Base-by-base conservation (phyloP, 306 rosid species). In the Bauhinia variegata region DNA sequence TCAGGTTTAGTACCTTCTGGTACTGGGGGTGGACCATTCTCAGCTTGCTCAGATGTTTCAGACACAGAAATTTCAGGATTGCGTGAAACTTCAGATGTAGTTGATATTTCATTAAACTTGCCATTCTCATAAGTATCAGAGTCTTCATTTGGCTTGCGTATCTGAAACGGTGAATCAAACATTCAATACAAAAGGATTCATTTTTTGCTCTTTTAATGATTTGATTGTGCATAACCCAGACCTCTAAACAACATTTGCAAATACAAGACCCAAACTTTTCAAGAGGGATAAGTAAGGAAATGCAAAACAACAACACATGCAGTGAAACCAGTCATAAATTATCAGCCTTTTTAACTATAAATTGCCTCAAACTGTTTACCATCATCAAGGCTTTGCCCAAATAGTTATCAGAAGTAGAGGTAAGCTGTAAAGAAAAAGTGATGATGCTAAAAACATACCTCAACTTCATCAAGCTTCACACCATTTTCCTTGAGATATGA, bases 401-500 rank as follows among this genome's bases (percentile, higher is more conserved):
- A 44, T 38, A 11, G 60, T 17, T 38, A 75, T 48, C 15, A 16
- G 58, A 62, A 33, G 2, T 70, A 14, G 37, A 33, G 54, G 47
- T 54, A 43, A 41, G 46, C 5, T 32, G 17, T 8, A n/a, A 16
- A 52, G 65, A 56, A 15, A 33, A 57, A 60, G 57, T 14, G 54
- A 1, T 50, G 34, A 49, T 69, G 71, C 67, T 38, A 47, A 74
- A 64, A 52, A 60, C 54, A 64, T 80, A 93, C 99, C 99, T 90
- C 76, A 63, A 93, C 95, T 78, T 85, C 82, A 52, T 80, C 70
- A 68, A 86, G 88, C 4, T 79, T 75, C 78, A 93, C 96, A 44
- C 95, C 95, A n/a, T 83, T 85, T 75, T 84, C 84, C 65, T 75
- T 65, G 60, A 93, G 95, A 80, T 82, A 71, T 36, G 92, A 80